Percentiles rank a stretch among this genome's conserved stretches.
Conservation (phyloP, 2,329 filamentous ascomycete species). For the Fusarium sp. region DNA sequence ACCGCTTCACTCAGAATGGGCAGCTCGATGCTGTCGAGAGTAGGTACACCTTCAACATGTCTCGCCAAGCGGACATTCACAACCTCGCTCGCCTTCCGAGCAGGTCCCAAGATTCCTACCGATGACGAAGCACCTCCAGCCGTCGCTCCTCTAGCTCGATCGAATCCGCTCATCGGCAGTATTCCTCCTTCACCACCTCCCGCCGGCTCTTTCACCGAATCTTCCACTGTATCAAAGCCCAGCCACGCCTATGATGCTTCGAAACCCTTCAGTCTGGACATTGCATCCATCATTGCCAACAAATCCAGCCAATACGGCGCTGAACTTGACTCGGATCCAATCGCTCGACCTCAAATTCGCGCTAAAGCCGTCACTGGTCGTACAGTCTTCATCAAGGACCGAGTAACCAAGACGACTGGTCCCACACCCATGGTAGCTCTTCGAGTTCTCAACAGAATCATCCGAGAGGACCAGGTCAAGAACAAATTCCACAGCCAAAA, state of each 20-base stretch:
- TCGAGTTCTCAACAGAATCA: constrained; percentile 50
- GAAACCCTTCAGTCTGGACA: constrained; percentile 43
- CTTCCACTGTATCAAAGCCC: background rate
- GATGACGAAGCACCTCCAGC: constrained; percentile 4
- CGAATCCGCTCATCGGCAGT: background rate
- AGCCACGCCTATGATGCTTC: constrained; percentile 42
- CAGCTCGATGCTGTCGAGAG: constrained; percentile 46
- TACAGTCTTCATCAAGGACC: constrained; percentile 51
- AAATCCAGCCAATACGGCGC: constrained; percentile 40
- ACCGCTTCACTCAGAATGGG: constrained; percentile 40
- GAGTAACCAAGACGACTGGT: constrained; percentile 41
- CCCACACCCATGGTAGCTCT: constrained; percentile 58
- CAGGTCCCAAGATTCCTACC: constrained; percentile 21
- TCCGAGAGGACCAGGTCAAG: constrained; percentile 65
- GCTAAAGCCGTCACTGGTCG: constrained; percentile 49
- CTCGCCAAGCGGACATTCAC: constrained; percentile 44
- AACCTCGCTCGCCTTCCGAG: constrained; percentile 44
- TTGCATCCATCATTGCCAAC: constrained; percentile 49
- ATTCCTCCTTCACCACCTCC: constrained; percentile 21
- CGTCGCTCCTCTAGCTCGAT: constrained; percentile 7
- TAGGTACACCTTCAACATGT: constrained; percentile 34
- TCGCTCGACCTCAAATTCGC: constrained; percentile 43
- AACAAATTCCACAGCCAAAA: constrained; percentile 66
- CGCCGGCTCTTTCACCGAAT: background rate
- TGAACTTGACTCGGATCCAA: constrained; percentile 32